Percentiles rank a stretch among this genome's conserved stretches.
Evolutionary conservation across 1,139 yeast species (phyloP).

Genomic region (Geotrichum fermentans): DNA sequence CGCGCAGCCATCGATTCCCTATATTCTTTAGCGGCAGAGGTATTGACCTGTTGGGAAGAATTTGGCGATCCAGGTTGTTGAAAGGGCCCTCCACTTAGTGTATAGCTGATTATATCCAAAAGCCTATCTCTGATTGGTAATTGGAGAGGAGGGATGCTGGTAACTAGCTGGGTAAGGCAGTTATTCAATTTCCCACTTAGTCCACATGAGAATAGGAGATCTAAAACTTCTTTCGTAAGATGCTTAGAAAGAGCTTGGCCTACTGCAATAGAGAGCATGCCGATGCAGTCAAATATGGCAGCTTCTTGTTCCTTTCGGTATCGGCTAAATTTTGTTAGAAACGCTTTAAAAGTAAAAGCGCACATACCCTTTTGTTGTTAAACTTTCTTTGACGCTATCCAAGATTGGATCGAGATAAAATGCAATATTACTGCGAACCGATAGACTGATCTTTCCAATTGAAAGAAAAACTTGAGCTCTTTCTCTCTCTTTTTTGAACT

Average conservation of each 20-base stretch:
- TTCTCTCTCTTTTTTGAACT: conserved; percentile 72
- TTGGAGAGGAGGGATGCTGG: conserved; percentile 75
- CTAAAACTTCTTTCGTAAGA: conserved; percentile 74
- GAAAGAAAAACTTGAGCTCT: conserved; percentile 73
- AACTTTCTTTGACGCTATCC: conserved; percentile 77
- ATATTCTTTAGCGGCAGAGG: conserved; percentile 66
- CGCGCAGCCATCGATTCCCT: conserved; percentile 67
- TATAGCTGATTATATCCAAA: conserved; percentile 65
- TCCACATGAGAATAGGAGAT: conserved; percentile 76
- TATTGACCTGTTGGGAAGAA: conserved; percentile 50
- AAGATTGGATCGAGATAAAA: conserved; percentile 83
- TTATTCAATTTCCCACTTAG: conserved; percentile 74
- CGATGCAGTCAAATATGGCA: conserved; percentile 84
- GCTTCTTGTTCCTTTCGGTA: conserved; percentile 72
- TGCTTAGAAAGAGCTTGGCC: conserved; percentile 95
- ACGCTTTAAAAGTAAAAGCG: not conserved
- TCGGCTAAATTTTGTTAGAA: conserved; percentile 36
- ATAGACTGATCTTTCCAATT: conserved; percentile 78
- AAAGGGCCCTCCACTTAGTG: conserved; percentile 77
- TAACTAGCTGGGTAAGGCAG: conserved; percentile 62
- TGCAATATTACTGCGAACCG: conserved; percentile 82
- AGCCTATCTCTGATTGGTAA: conserved; percentile 66
- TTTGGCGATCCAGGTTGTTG: conserved; percentile 84
- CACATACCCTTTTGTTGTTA: conserved; percentile 54
- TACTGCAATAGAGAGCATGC: conserved; percentile 79